Evolutionary conservation across 139 green algal genomes (phyloP).

Genomic region (Pseudopediastrum boryanum): DNA sequence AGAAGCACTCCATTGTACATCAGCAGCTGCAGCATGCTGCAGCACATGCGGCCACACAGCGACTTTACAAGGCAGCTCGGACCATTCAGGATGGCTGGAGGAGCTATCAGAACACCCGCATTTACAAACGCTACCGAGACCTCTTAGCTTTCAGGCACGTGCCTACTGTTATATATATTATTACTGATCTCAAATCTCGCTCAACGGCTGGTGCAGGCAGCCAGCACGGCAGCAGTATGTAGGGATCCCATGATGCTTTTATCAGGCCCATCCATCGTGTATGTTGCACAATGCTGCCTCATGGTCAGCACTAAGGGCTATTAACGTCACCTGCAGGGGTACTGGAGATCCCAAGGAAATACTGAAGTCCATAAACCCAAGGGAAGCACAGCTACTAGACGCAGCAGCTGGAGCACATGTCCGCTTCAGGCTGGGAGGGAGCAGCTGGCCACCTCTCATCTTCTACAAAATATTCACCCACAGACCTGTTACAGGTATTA

Average conservation of each 20-base stretch:
- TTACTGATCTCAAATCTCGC: too few relatives aligned
- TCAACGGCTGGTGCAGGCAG: too few relatives aligned
- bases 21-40: not conserved
- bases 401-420: conserved; percentile 74
- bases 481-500: conserved; percentile 49
- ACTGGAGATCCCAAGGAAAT: conserved; percentile 56
- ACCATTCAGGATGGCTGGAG: conserved; percentile 65
- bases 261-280: too few relatives aligned
- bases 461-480: conserved; percentile 89
- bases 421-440: conserved; percentile 78
- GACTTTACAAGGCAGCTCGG: conserved; percentile 38
- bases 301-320: too few relatives aligned
- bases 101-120: conserved; percentile 46
- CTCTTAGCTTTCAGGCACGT: conserved; percentile 67
- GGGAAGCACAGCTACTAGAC: conserved; percentile 73
- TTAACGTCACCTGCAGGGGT: not conserved
- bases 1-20: not conserved
- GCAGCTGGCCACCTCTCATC: conserved; percentile 73
- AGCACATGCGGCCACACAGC: not conserved
- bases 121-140: conserved; percentile 65
- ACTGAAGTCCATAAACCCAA: conserved; percentile 69
- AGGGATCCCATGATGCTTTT: too few relatives aligned
- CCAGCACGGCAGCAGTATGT: too few relatives aligned
- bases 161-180: too few relatives aligned
- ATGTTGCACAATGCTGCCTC: too few relatives aligned